Evolutionary conservation across 768 basidiomycete species (phyloP).

Genomic region (Termitomyces eurrhizus): DNA sequence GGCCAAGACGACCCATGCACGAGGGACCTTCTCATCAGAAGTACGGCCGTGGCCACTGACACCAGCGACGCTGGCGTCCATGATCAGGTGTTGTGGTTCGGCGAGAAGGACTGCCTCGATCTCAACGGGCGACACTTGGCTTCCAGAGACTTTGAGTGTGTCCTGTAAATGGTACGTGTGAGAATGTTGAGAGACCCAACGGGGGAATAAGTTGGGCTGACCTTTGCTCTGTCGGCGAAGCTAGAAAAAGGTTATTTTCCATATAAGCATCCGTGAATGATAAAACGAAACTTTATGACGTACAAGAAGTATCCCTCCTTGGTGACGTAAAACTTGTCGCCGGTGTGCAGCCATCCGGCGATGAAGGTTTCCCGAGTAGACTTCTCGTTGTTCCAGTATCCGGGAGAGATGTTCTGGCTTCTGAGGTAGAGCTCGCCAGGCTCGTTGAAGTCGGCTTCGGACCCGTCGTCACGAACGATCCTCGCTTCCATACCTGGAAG

Average conservation of each 20-base stretch:
- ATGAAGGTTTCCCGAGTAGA: constrained; percentile 66
- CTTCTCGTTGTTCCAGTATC: constrained; percentile 71
- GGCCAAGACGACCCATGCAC: constrained; percentile 76
- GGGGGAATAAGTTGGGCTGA: constrained; percentile 18
- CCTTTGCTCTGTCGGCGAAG: constrained; percentile 77
- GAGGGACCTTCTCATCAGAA: constrained; percentile 68
- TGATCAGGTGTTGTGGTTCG: constrained; percentile 58
- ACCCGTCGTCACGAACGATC: constrained; percentile 50
- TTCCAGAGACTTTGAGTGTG: constrained; percentile 75
- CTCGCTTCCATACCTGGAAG: constrained; percentile 54
- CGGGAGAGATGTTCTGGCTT: constrained; percentile 52
- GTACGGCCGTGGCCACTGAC: constrained; percentile 63
- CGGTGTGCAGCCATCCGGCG: constrained; percentile 72
- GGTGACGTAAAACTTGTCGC: constrained; percentile 65
- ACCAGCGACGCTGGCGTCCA: constrained; percentile 69
- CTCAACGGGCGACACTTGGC: constrained; percentile 78
- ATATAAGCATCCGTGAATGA: background rate
- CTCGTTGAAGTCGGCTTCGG: constrained; percentile 48
- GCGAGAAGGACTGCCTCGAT: constrained; percentile 64
- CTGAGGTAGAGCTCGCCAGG: constrained; percentile 60
- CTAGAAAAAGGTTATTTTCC: constrained; percentile 27
- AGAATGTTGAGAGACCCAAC: background rate
- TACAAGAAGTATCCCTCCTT: constrained; percentile 64
- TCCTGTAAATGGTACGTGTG: constrained; percentile 39
- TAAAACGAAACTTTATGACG: constrained; percentile 17